These are phyloP conservation scores for Lactifluus piperatus DNA, from an alignment of 768 basidiomycete genomes.

Conservation along the genomic window DNA sequence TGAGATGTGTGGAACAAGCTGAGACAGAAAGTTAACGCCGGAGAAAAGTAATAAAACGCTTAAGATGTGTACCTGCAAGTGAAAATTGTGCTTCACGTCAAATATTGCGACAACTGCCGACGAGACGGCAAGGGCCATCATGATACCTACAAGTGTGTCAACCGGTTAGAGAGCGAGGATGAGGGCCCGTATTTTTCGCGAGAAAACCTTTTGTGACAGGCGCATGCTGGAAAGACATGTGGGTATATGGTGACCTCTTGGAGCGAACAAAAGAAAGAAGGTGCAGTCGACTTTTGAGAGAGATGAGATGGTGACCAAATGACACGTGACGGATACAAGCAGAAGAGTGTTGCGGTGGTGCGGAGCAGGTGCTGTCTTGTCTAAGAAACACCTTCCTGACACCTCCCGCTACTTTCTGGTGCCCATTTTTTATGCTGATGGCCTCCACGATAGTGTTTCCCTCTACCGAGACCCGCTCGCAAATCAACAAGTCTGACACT, in stretches of 20 bases:
- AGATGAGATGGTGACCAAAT: no score
- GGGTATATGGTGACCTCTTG: neutral
- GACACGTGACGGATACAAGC: constrained; percentile 7
- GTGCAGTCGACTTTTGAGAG: neutral
- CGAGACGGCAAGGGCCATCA: constrained; percentile 59
- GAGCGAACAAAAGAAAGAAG: no score
- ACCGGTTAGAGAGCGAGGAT: neutral
- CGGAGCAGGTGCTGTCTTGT: neutral
- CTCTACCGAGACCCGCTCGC: constrained; percentile 2
- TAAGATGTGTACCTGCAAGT: constrained; percentile 56
- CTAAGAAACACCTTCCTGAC: neutral
- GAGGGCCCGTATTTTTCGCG: neutral
- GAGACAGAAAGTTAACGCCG: neutral
- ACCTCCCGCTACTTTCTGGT: constrained; percentile 22
- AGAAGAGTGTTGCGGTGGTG: neutral
- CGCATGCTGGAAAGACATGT: constrained; percentile 78
- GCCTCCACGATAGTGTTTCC: constrained; percentile 22
- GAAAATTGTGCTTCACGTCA: constrained; percentile 83
- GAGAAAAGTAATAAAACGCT: constrained; percentile 3
- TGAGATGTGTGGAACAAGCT: constrained; percentile 88
- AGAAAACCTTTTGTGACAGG: constrained; percentile 67
- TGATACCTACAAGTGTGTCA: constrained; percentile 47
- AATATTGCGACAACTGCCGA: constrained; percentile 73
- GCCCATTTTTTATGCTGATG: constrained; percentile 26
- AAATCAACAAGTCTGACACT: constrained; percentile 12